phyloP scores from a whole-genome alignment of 2,329 filamentous ascomycete genomes.

The Thielaviopsis euricoi region DNA sequence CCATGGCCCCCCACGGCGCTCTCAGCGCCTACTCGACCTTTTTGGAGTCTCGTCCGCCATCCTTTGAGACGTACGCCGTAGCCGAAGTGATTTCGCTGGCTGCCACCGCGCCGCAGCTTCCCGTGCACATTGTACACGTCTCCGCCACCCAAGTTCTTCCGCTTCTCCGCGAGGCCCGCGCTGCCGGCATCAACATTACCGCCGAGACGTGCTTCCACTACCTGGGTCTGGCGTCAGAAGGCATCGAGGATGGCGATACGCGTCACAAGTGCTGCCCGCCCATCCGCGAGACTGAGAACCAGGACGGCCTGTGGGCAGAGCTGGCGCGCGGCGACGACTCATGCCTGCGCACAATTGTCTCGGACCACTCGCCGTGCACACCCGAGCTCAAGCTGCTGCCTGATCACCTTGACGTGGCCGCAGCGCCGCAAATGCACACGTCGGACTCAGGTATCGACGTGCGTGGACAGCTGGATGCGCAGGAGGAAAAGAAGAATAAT shows the following conservation, averaged over 20 bases:
- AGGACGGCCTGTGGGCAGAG: constrained; percentile 77
- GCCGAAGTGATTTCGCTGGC: constrained; percentile 72
- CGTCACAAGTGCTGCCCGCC: constrained; percentile 91
- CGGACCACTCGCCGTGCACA: constrained; percentile 91
- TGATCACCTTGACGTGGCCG: constrained; percentile 26
- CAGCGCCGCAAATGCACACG: constrained; percentile 24
- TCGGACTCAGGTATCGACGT: constrained; percentile 38
- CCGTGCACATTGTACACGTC: constrained; percentile 85
- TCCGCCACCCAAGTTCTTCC: constrained; percentile 82
- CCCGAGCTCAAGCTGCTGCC: constrained; percentile 85
- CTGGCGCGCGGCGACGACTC: constrained; percentile 46
- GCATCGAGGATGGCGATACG: constrained; percentile 71
- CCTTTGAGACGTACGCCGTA: constrained; percentile 83
- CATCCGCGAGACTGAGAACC: constrained; percentile 66
- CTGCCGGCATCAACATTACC: constrained; percentile 65
- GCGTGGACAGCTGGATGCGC: constrained; percentile 20
- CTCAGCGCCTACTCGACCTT: constrained; percentile 76
- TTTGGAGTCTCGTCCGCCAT: constrained; percentile 72
- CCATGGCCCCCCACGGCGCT: constrained; percentile 53
- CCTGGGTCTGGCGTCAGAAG: constrained; percentile 66
- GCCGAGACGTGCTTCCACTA: constrained; percentile 96
- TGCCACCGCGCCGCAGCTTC: constrained; percentile 61
- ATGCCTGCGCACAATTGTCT: constrained; percentile 82
- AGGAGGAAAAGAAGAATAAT: constrained; percentile 1
- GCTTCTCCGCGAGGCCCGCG: constrained; percentile 56